Evolutionary conservation across 192 early-diverging fungal genomes (phyloP).

Genomic region (Mycoemilia scoparia): DNA sequence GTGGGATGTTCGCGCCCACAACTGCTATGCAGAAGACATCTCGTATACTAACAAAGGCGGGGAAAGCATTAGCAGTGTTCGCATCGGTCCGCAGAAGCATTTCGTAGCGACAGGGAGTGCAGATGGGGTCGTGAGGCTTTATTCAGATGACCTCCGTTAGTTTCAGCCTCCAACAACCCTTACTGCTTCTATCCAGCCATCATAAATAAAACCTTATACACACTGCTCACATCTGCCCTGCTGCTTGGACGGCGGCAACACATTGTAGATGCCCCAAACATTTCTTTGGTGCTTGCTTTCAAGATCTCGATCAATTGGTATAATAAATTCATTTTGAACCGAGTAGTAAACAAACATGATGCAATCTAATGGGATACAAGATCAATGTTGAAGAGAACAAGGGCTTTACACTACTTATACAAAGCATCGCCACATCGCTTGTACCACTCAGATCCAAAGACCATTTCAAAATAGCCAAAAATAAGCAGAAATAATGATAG

Average conservation of each 20-base stretch:
- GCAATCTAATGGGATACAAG: background rate
- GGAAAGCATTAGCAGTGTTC: constrained; percentile 16
- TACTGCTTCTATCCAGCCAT: background rate
- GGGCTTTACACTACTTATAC: too few species aligned
- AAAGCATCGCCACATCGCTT: too few species aligned
- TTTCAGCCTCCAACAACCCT: background rate
- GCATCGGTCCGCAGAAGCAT: background rate
- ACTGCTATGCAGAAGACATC: constrained; percentile 1
- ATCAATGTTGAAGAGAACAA: constrained; percentile 1
- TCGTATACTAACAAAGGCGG: constrained; percentile 17
- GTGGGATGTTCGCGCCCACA: constrained; percentile 22
- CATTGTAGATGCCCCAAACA: background rate
- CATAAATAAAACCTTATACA: background rate
- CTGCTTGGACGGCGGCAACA: constrained; percentile 1
- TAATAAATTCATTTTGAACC: constrained; percentile 1
- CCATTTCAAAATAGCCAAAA: too few species aligned
- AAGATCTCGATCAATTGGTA: background rate
- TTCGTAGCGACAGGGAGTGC: constrained; percentile 12
- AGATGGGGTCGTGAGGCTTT: constrained; percentile 8
- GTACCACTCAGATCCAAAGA: too few species aligned
- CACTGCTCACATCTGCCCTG: background rate
- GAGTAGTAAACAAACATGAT: background rate
- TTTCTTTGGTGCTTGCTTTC: background rate
- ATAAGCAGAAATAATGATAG: too few species aligned
- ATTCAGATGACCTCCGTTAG: too few species aligned